Conservation (phyloP, 495 filamentous ascomycete species). For the Trichoderma asperelloides region DNA sequence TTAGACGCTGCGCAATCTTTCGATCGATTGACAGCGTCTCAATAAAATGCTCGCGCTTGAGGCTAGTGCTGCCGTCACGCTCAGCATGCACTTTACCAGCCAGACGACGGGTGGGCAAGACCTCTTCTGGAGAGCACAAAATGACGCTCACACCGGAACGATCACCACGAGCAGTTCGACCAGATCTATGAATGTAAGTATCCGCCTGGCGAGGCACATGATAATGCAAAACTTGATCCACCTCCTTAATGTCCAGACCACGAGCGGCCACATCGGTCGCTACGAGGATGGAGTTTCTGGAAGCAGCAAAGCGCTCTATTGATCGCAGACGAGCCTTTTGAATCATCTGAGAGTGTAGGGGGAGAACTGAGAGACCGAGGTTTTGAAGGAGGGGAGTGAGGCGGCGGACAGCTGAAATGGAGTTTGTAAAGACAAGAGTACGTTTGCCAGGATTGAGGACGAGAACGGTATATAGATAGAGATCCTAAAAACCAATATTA, state of each 20-base stretch:
- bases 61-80: conserved; percentile 29
- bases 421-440: conserved; percentile 88
- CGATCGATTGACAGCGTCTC: conserved; percentile 77
- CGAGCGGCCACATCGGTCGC: conserved; percentile 96
- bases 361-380: conserved; percentile 65
- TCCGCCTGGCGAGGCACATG: conserved; percentile 89
- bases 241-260: conserved; percentile 84
- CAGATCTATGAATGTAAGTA: conserved; percentile 90
- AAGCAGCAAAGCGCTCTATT: conserved; percentile 51
- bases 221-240: conserved; percentile 86
- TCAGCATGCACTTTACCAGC: conserved; percentile 75
- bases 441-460: conserved; percentile 72
- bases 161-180: conserved; percentile 82
- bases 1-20: conserved; percentile 63
- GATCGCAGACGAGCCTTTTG: conserved; percentile 95
- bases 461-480: conserved; percentile 84
- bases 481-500: conserved; percentile 45
- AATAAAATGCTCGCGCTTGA: conserved; percentile 52
- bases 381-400: conserved; percentile 77
- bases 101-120: conserved; percentile 69
- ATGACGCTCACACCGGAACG: conserved; percentile 71
- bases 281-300: conserved; percentile 59
- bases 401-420: conserved; percentile 84
- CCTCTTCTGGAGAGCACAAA: conserved; percentile 87
- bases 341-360: conserved; percentile 86